phyloP scores from a whole-genome alignment of 164 flowering plant genomes.

The Magnolia officinalis region DNA sequence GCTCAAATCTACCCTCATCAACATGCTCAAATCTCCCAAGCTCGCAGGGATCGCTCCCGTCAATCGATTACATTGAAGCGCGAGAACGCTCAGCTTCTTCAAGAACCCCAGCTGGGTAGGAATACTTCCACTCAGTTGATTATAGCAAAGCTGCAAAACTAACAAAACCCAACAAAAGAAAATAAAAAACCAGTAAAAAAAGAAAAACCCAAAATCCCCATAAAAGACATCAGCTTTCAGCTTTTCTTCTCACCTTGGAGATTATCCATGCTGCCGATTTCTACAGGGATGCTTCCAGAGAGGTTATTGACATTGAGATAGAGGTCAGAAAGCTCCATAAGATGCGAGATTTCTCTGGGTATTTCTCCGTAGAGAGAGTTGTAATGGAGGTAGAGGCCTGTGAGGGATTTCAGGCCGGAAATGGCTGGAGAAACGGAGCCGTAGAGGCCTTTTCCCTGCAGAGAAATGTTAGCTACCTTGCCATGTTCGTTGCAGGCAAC shows the following conservation, averaged over 20 bases:
- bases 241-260: slow-evolving; percentile 64
- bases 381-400: slow-evolving; percentile 88
- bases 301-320: slow-evolving; percentile 83
- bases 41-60: slow-evolving; percentile 88
- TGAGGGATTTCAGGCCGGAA: slow-evolving; percentile 63
- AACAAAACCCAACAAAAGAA: slow-evolving; percentile 8
- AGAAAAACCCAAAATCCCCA: background rate
- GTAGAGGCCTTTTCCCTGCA: slow-evolving; percentile 78
- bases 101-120: slow-evolving; percentile 74
- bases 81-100: slow-evolving; percentile 68
- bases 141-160: slow-evolving; percentile 93
- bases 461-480: slow-evolving; percentile 71
- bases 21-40: slow-evolving; percentile 55
- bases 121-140: slow-evolving; percentile 71
- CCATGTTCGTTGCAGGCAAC: slow-evolving; percentile 74
- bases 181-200: background rate
- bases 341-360: slow-evolving; percentile 65
- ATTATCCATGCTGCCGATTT: slow-evolving; percentile 64
- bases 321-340: slow-evolving; percentile 70
- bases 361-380: slow-evolving; percentile 67
- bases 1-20: slow-evolving; percentile 83
- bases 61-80: slow-evolving; percentile 64
- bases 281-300: slow-evolving; percentile 64
- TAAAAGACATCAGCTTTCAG: background rate
- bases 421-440: slow-evolving; percentile 63